phyloP scores from a whole-genome alignment of 306 rosid species.

The Rosa persica region DNA sequence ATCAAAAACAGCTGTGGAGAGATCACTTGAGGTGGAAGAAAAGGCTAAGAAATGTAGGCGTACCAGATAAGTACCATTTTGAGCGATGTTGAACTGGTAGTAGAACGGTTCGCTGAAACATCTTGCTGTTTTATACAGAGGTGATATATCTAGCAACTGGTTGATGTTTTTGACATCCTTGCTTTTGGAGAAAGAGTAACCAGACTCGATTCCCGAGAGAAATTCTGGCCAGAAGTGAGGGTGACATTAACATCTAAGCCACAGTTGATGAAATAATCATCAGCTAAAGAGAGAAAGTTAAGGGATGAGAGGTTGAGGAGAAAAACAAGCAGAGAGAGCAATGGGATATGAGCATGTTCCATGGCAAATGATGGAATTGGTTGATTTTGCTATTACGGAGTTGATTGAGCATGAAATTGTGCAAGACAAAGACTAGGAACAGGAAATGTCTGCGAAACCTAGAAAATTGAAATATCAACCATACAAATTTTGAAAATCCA shows the following conservation, averaged over 20 bases:
- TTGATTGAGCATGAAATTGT: background rate
- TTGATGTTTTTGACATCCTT: too few relatives aligned
- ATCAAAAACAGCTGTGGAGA: too few relatives aligned
- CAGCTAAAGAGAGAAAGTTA: slow-evolving; percentile 31
- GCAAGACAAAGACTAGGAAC: background rate
- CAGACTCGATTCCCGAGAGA: slow-evolving; percentile 17
- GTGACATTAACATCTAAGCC: slow-evolving; percentile 19
- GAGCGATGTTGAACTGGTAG: too few relatives aligned
- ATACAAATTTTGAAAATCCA: background rate
- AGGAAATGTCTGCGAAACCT: background rate
- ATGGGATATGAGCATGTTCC: background rate
- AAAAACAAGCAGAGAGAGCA: background rate
- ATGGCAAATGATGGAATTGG: slow-evolving; percentile 13
- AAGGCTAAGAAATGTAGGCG: too few relatives aligned
- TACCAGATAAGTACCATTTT: too few relatives aligned
- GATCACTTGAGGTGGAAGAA: too few relatives aligned
- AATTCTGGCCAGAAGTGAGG: background rate
- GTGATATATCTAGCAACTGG: too few relatives aligned
- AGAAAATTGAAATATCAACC: background rate
- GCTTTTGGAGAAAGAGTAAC: background rate
- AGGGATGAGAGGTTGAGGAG: slow-evolving; percentile 24
- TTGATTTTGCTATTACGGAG: background rate
- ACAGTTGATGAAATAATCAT: slow-evolving; percentile 41
- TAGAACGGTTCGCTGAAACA: too few relatives aligned
- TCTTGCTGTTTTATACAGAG: too few relatives aligned